Percentiles rank a stretch among this genome's conserved stretches.
phyloP scores from a whole-genome alignment of 352 stramenopile genomes.

The Elongisporangium prolatum region DNA sequence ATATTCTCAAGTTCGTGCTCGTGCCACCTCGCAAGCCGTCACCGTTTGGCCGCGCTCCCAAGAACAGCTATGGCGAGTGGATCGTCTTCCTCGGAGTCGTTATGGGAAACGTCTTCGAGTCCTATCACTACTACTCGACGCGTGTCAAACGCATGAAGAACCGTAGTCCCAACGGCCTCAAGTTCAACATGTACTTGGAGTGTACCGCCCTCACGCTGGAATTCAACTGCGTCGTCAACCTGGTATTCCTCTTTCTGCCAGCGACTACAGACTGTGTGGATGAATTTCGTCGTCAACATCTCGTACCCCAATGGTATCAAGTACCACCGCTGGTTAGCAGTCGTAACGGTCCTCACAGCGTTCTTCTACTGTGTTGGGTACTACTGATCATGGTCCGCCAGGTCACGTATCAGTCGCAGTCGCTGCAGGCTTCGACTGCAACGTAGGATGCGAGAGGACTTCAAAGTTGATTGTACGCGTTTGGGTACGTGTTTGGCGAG shows the following conservation, averaged over 20 bases:
- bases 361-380: constrained; percentile 20
- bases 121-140: constrained; percentile 5
- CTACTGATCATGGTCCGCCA: too few relatives aligned
- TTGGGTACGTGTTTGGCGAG: too few relatives aligned
- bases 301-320: constrained; percentile 41
- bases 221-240: constrained; percentile 33
- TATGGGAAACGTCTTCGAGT: constrained; percentile 10
- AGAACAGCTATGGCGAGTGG: background rate
- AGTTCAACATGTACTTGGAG: constrained; percentile 17
- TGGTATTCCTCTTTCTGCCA: constrained; percentile 34
- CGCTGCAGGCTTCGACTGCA: too few relatives aligned
- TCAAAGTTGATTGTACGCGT: too few relatives aligned
- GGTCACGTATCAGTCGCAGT: too few relatives aligned
- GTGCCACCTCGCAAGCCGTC: background rate
- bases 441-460: too few relatives aligned
- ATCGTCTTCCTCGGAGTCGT: constrained; percentile 4
- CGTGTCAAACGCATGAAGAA: too few relatives aligned
- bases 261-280: constrained; percentile 32
- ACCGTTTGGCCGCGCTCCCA: background rate
- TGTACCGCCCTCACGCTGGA: constrained; percentile 14
- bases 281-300: constrained; percentile 35
- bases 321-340: constrained; percentile 36
- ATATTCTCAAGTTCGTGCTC: background rate
- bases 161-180: too few relatives aligned
- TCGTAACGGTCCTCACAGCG: constrained; percentile 15